Evolutionary conservation across 164 flowering plant species (phyloP).

Genomic region (Nelumbo lutea): DNA sequence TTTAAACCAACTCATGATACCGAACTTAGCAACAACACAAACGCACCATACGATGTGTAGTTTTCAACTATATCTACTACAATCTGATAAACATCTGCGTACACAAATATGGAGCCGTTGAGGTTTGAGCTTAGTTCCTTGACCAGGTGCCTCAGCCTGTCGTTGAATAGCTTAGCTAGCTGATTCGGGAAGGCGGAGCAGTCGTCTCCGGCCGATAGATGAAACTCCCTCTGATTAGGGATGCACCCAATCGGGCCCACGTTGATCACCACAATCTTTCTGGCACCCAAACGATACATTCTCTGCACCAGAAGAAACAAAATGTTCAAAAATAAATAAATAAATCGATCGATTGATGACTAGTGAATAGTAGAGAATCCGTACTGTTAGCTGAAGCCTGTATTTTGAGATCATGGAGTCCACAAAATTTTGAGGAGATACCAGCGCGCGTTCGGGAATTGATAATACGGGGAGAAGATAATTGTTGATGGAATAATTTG

Average conservation of each 20-base stretch:
- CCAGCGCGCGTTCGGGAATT: conserved; percentile 23
- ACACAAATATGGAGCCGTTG: conserved; percentile 37
- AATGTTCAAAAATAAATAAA: too few species aligned
- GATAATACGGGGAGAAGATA: conserved; percentile 48
- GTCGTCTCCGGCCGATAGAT: conserved; percentile 35
- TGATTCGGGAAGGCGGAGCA: conserved; percentile 49
- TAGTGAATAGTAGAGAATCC: neutral
- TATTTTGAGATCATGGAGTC: conserved; percentile 47
- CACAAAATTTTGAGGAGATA: conserved; percentile 46
- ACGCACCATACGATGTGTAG: conserved; percentile 45
- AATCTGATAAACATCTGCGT: conserved; percentile 51
- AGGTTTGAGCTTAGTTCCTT: conserved; percentile 34
- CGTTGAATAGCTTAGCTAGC: conserved; percentile 46
- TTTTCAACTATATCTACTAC: conserved; percentile 44
- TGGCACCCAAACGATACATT: conserved; percentile 55
- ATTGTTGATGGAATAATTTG: conserved; percentile 79
- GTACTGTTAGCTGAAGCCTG: conserved; percentile 62
- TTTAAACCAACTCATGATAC: neutral
- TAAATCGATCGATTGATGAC: neutral
- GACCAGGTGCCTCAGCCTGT: conserved; percentile 36
- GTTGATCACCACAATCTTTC: conserved; percentile 51
- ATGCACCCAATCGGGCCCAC: conserved; percentile 84
- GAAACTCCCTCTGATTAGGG: conserved; percentile 51
- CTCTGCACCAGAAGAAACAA: conserved; percentile 33
- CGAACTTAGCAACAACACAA: too few species aligned